Evolutionary conservation across 768 basidiomycete species (phyloP).

Genomic region (Mycena vulgaris): DNA sequence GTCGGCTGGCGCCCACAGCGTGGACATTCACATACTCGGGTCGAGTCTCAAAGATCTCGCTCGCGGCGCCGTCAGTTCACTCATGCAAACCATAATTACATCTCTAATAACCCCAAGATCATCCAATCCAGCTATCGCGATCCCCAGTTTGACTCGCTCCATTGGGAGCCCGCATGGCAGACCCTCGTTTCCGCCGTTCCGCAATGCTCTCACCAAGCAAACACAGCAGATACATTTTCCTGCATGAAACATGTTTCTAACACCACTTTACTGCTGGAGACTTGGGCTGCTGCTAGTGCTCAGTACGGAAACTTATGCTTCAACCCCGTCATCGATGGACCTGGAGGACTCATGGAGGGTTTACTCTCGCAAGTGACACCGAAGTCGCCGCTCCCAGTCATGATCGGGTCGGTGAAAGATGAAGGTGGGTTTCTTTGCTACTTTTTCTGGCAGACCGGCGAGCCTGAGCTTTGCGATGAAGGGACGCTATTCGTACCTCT

Average conservation of each 20-base stretch:
- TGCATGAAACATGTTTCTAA: slow-evolving; percentile 32
- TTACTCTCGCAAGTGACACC: slow-evolving; percentile 52
- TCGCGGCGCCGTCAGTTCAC: slow-evolving; percentile 49
- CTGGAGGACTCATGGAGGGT: slow-evolving; percentile 56
- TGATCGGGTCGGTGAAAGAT: slow-evolving; percentile 61
- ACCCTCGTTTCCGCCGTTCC: slow-evolving; percentile 5
- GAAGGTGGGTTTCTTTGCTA: slow-evolving; percentile 57
- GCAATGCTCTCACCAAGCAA: not conserved
- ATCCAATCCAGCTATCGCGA: slow-evolving; percentile 27
- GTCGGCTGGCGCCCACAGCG: slow-evolving; percentile 67
- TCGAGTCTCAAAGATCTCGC: slow-evolving; percentile 51
- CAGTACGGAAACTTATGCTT: slow-evolving; percentile 47
- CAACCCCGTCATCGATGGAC: slow-evolving; percentile 59
- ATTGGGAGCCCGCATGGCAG: slow-evolving; percentile 4
- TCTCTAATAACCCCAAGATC: not conserved
- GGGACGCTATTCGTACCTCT: slow-evolving; percentile 55
- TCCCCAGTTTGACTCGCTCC: slow-evolving; percentile 13
- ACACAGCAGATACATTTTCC: slow-evolving; percentile 1
- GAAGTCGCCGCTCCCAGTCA: slow-evolving; percentile 56
- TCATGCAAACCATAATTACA: too few relatives aligned
- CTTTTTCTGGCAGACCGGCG: not conserved
- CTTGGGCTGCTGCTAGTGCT: slow-evolving; percentile 23
- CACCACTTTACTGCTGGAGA: slow-evolving; percentile 35
- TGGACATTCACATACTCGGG: slow-evolving; percentile 57
- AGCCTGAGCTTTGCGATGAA: slow-evolving; percentile 35